A percentile compares a stretch with the other conserved stretches of the same genome.
Conservation (phyloP, 139 green algal species). For the Coelastrella sp. region DNA sequence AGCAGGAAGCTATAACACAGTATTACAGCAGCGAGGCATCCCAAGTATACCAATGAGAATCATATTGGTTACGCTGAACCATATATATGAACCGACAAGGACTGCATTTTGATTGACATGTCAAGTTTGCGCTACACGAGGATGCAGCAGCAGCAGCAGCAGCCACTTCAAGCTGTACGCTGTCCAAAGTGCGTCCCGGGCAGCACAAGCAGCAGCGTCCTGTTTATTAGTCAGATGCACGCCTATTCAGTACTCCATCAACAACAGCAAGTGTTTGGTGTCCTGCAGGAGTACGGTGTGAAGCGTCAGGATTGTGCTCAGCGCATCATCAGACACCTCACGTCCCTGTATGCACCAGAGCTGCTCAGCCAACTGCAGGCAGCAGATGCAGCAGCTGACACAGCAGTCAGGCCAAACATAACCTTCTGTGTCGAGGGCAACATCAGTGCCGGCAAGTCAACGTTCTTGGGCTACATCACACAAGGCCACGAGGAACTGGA, state of each 20-base stretch:
- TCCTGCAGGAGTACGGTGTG: constrained; percentile 24
- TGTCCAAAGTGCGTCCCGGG: too few species aligned
- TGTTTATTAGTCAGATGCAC: too few species aligned
- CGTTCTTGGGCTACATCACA: constrained; percentile 83
- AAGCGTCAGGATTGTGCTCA: constrained; percentile 26
- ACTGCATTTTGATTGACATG: too few species aligned
- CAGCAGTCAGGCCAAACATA: constrained; percentile 47
- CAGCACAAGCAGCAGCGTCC: background rate
- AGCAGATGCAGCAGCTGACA: constrained; percentile 4
- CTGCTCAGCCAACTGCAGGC: constrained; percentile 19
- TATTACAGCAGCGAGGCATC: too few species aligned
- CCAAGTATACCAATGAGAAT: too few species aligned
- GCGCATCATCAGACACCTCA: constrained; percentile 32
- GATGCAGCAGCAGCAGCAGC: too few species aligned
- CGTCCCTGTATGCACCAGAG: constrained; percentile 9
- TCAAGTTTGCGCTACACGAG: too few species aligned
- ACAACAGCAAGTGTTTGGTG: background rate
- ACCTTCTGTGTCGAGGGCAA: constrained; percentile 98
- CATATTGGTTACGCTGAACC: too few species aligned
- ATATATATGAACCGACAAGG: too few species aligned
- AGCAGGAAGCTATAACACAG: too few species aligned
- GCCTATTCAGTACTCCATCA: too few species aligned
- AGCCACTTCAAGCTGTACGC: too few species aligned
- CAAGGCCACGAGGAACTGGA: constrained; percentile 29
- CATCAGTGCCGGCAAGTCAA: constrained; percentile 96